Conservation (phyloP, 345 rosid species). For the Citrus sinensis region DNA sequence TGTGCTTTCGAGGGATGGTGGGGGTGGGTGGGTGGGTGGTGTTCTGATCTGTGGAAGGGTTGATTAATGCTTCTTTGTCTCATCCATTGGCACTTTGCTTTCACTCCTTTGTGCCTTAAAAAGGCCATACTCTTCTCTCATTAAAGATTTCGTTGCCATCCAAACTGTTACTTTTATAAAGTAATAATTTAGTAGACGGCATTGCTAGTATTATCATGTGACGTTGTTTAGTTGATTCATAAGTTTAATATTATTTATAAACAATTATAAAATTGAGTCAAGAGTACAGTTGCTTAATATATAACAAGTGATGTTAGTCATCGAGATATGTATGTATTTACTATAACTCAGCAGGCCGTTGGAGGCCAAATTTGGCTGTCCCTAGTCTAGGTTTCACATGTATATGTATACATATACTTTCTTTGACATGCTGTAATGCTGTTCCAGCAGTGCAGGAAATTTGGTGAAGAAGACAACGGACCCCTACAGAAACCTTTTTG, state of each 20-base stretch:
- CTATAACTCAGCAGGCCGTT: background rate
- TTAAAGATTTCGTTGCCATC: no score
- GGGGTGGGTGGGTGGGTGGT: background rate
- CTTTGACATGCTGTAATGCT: conserved; percentile 2
- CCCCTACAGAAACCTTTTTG: conserved; percentile 5
- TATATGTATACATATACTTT: background rate
- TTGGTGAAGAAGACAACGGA: conserved; percentile 12
- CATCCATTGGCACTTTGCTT: conserved; percentile 21
- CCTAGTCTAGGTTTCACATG: conserved; percentile 22
- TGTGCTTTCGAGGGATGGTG: background rate
- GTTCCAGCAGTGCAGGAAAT: conserved; percentile 39
- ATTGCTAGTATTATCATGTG: background rate
- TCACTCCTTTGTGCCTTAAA: background rate
- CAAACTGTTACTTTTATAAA: no score
- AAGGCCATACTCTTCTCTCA: background rate
- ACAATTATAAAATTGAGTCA: background rate
- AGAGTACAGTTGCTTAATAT: background rate
- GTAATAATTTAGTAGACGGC: no score
- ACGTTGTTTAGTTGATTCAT: background rate
- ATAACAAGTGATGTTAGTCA: no score
- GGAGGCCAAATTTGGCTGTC: conserved; percentile 11
- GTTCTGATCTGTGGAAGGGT: background rate
- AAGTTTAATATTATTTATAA: no score
- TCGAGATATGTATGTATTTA: background rate
- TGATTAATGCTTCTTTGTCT: conserved; percentile 33